Conservation (phyloP, 1,139 yeast species). For the Diutina pseudorugosa region DNA sequence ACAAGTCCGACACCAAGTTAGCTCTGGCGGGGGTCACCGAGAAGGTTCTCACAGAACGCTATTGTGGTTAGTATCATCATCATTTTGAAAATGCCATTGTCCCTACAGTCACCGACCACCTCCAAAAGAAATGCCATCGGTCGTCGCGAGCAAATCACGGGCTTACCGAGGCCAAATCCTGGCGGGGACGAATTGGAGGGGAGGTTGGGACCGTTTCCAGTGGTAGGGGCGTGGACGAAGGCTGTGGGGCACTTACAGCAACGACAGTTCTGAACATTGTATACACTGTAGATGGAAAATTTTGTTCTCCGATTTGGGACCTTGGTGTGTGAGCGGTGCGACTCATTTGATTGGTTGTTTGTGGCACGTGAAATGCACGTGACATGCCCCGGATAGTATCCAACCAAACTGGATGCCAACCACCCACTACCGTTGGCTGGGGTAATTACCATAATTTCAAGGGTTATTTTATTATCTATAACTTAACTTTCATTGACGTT, state of each 20-base stretch:
- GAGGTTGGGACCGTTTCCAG: background rate
- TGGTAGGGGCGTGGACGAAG: background rate
- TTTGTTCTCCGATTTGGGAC: constrained; percentile 2
- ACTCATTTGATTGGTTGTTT: background rate
- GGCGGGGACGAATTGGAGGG: background rate
- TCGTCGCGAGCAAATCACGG: background rate
- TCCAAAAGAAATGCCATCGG: background rate
- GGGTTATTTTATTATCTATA: too few species aligned
- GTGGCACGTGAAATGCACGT: background rate
- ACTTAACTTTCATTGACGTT: too few species aligned
- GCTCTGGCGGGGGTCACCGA: constrained; percentile 33
- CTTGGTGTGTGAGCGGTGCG: constrained; percentile 2
- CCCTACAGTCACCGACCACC: background rate
- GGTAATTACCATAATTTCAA: too few species aligned
- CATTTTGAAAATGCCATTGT: background rate
- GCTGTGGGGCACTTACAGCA: constrained; percentile 1
- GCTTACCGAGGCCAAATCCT: background rate
- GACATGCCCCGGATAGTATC: background rate
- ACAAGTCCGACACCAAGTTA: constrained; percentile 74
- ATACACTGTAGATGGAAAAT: background rate
- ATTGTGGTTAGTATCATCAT: constrained; percentile 7
- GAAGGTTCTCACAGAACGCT: constrained; percentile 22
- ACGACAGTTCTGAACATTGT: constrained; percentile 3
- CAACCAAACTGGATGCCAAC: background rate
- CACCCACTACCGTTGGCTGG: too few species aligned